Base-by-base conservation (phyloP, 2,329 filamentous ascomycete genomes). In the Colletotrichum sp. region DNA sequence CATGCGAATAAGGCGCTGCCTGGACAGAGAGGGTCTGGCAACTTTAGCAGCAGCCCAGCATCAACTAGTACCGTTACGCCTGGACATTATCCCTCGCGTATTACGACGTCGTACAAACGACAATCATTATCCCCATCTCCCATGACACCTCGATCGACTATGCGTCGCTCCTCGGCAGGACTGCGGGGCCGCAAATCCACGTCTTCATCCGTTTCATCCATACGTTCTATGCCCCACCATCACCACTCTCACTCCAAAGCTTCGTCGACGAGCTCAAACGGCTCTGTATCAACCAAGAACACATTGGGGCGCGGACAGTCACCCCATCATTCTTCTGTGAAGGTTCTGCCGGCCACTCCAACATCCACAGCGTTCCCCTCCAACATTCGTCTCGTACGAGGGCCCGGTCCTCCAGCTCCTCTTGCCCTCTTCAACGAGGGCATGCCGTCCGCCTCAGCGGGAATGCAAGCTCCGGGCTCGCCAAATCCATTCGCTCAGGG, bases 101-200 rank as follows among this genome's bases (percentile, higher is more conserved):
- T 84, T 59, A 82, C 85, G 77, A 80, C 83, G 9, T 85, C 82
- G n/a, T 91, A 92, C 81, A 93, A 93, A 80, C 91, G 95, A 18
- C 94, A 95, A 76, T 98, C 96, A 0, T 86, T 98, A 12, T 98
- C 95, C 0, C 97, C 97, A 0, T 94, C 93, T 4, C 96, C 97
- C 0, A 84, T 98, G 55, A 99, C 97, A 1, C 96, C 97, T 5
- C 94, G 96, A 52, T 96, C 95, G 7, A 95, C 95, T 1, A 94
- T 98, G 80, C 93, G 97, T 13, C 94, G 96, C 44, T 92, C 95
- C 4, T 98, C 95, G 7, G 92, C 90, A 59, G 96, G 96, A 34
- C 90, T 99, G 60, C 92, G 96, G 32, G 96, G 97, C 48, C 92
- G 97, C 76, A 99, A 99, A 84, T 99, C 96, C 1, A 99, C 97